Base-by-base conservation (phyloP, 2,329 filamentous ascomycete species). In the Lachnellula arida region DNA sequence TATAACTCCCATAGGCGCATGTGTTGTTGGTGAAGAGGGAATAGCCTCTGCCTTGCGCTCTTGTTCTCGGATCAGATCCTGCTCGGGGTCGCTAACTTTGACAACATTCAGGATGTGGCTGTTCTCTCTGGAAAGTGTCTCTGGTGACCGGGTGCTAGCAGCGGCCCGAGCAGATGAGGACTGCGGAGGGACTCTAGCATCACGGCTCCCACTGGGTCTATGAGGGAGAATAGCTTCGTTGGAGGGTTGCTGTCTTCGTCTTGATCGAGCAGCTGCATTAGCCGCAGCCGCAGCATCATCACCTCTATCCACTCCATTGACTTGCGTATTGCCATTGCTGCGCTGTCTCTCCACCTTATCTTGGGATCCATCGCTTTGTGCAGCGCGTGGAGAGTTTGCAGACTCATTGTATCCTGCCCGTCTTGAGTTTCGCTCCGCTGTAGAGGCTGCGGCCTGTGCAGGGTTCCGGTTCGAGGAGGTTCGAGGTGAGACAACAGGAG, bases 21-120 rank as follows among this genome's bases (percentile, higher is more conserved):
- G 72, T 19, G 75, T 72, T 49, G 76, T 71, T 22, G 76, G 73
- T 14, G 67, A 66, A 12, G 59, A 62, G 65, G 81, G 69, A 64
- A 74, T 67, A 34, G 85, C 79, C 70, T 89, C 84, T 15, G 80
- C 79, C 67, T 87, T 78, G 42, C 89, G 82, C 57, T 88, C 86
- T 62, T 81, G 80, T 70, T 90, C 88, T 57, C 89, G 81, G 54
- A 84, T 84, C 55, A 88, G 75, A 68, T 92, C 89, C 46, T 86
- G 84, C 61, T 87, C 81, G 6, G 89, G 88, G 63, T 90, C 87
- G 49, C 87, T 88, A 25, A 91, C 81, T 60, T 93, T 78, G 60
- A 92, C 83, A 59, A 88, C 83, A 69, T 88, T 89, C 60, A 96
- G 80, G 34, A 91, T 85, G 55, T 91, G 85, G 72, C 87, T 92